Evolutionary conservation across 2,329 filamentous ascomycete genomes (phyloP).

Genomic region (Chalara sp.): DNA sequence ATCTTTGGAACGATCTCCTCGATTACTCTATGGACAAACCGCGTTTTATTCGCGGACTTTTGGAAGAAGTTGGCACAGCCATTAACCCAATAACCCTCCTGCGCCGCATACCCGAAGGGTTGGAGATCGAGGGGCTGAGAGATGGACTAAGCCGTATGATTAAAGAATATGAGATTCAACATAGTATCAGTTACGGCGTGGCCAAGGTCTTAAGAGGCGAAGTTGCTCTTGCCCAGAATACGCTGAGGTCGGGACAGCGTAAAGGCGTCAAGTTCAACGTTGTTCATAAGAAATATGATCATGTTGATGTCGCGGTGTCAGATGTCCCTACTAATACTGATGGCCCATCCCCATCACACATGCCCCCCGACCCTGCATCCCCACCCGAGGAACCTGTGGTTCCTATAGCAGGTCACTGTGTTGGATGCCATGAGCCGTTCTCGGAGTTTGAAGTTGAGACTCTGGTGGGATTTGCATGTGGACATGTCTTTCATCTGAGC

Average conservation of each 20-base stretch:
- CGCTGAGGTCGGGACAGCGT: slow-evolving; percentile 70
- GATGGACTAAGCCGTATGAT: slow-evolving; percentile 88
- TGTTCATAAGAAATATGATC: slow-evolving; percentile 35
- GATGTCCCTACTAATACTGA: slow-evolving; percentile 27
- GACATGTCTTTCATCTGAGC: slow-evolving; percentile 72
- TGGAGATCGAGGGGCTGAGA: slow-evolving; percentile 85
- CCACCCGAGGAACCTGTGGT: slow-evolving; percentile 3
- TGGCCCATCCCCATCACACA: slow-evolving; percentile 7
- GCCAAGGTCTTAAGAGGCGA: slow-evolving; percentile 82
- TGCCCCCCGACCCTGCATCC: background rate
- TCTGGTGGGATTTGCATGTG: slow-evolving; percentile 73
- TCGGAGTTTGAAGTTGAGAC: slow-evolving; percentile 60
- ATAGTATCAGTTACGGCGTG: slow-evolving; percentile 85
- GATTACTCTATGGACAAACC: slow-evolving; percentile 98
- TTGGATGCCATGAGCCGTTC: slow-evolving; percentile 49
- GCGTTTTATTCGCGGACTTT: slow-evolving; percentile 81
- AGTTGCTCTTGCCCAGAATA: slow-evolving; percentile 76
- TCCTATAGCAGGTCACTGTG: slow-evolving; percentile 49
- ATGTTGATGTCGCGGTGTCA: slow-evolving; percentile 37
- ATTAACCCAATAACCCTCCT: slow-evolving; percentile 91
- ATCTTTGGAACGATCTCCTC: slow-evolving; percentile 91
- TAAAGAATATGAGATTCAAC: slow-evolving; percentile 91
- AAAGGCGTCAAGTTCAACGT: slow-evolving; percentile 88
- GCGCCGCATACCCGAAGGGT: slow-evolving; percentile 80
- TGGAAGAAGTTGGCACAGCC: slow-evolving; percentile 89